Percentiles rank a stretch among this genome's conserved stretches.
These are phyloP conservation scores for Prunus salicina DNA, from an alignment of 306 rosid genomes.

Conservation along the genomic window DNA sequence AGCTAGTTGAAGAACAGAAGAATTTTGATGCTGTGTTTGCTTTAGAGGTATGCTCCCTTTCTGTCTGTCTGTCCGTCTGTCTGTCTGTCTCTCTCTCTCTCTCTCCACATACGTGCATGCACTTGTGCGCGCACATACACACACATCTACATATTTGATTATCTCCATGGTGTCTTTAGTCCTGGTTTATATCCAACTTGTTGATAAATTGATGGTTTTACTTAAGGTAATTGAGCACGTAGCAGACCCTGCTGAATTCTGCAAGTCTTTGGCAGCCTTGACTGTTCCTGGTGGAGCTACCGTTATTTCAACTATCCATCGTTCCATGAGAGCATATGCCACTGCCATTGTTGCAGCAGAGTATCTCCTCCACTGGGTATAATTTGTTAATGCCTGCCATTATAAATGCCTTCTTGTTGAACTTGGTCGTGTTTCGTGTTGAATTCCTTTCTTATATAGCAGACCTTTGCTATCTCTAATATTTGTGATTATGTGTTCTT, in stretches of 20 bases:
- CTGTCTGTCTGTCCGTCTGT: neutral
- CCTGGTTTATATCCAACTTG: constrained; percentile 13
- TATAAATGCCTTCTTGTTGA: neutral
- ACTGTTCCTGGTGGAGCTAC: constrained; percentile 73
- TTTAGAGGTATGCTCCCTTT: constrained; percentile 57
- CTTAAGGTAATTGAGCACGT: constrained; percentile 87
- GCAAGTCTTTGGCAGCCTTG: constrained; percentile 80
- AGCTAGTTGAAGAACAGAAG: constrained; percentile 74
- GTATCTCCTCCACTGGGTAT: constrained; percentile 89
- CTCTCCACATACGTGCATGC: no score
- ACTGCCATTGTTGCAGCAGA: constrained; percentile 86
- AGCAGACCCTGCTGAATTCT: constrained; percentile 88
- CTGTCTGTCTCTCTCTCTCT: no score
- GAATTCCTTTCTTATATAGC: neutral
- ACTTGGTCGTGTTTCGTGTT: neutral
- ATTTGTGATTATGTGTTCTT: no score
- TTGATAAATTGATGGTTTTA: constrained; percentile 8
- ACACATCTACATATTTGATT: neutral
- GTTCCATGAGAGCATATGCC: constrained; percentile 88
- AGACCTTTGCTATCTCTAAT: neutral
- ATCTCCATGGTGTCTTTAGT: neutral
- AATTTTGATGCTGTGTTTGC: constrained; percentile 84
- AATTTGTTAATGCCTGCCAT: constrained; percentile 2
- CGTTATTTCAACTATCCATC: constrained; percentile 74
- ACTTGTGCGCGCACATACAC: neutral